Evolutionary conservation across 352 stramenopile genomes (phyloP).

Genomic region (Globisporangium apiculatum): DNA sequence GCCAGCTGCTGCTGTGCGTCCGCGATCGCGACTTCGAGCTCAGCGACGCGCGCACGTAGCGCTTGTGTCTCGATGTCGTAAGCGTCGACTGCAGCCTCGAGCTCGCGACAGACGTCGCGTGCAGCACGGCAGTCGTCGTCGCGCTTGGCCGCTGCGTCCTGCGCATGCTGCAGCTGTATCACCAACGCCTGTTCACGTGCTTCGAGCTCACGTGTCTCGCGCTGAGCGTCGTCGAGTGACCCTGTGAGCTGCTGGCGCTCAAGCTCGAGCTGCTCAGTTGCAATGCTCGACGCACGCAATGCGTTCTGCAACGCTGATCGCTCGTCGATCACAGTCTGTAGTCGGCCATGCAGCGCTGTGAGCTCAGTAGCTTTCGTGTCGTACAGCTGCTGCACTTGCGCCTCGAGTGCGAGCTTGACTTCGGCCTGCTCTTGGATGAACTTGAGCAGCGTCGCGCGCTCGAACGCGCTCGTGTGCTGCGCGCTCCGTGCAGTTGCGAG

Average conservation of each 20-base stretch:
- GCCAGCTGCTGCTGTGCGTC: constrained; percentile 34
- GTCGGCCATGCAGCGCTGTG: constrained; percentile 22
- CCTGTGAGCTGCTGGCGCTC: constrained; percentile 19
- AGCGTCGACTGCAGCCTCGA: constrained; percentile 38
- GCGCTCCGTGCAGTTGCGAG: constrained; percentile 32
- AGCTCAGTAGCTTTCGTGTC: constrained; percentile 29
- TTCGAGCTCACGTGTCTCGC: constrained; percentile 23
- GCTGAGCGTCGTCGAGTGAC: constrained; percentile 26
- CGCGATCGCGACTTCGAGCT: constrained; percentile 20
- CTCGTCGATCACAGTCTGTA: constrained; percentile 38
- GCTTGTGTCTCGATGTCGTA: constrained; percentile 20
- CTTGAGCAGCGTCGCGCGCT: constrained; percentile 67
- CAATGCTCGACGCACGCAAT: constrained; percentile 22
- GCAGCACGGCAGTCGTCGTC: constrained; percentile 51
- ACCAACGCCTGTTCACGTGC: constrained; percentile 26
- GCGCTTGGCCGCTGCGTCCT: constrained; percentile 19
- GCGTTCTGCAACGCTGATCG: constrained; percentile 26
- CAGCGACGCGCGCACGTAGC: constrained; percentile 16
- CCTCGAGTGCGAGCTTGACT: constrained; percentile 55
- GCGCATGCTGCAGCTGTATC: constrained; percentile 25
- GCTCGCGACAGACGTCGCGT: constrained; percentile 37
- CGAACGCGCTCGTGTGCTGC: constrained; percentile 47
- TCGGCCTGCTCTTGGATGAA: constrained; percentile 74
- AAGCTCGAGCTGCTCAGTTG: background rate
- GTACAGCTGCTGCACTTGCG: constrained; percentile 39